Conservation (phyloP, 2,329 filamentous ascomycete genomes). For the Cucurbitaria berberidis region DNA sequence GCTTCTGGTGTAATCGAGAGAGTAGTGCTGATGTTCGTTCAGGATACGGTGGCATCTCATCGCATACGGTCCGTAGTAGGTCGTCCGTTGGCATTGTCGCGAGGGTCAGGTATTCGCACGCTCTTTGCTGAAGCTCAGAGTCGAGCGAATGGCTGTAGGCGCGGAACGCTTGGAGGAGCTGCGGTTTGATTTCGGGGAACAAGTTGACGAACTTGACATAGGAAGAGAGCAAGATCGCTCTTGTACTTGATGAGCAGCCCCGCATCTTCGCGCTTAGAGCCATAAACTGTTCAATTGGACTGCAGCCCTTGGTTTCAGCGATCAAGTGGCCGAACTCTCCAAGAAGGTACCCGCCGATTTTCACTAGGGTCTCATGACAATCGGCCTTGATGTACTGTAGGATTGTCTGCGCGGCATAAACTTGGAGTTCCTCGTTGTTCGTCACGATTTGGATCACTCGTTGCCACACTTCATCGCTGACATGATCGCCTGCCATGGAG, state of each 20-base stretch:
- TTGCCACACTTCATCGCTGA: conserved; percentile 99
- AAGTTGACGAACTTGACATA: conserved; percentile 98
- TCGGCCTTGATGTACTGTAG: conserved; percentile 92
- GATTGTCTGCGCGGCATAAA: conserved; percentile 93
- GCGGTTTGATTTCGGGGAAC: conserved; percentile 97
- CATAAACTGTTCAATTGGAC: conserved; percentile 95
- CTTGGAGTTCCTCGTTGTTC: conserved; percentile 97
- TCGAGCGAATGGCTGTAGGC: conserved; percentile 94
- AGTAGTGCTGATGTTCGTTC: conserved; percentile 91
- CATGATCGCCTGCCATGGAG: conserved; percentile 95
- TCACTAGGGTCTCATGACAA: conserved; percentile 95
- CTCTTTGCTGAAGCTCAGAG: conserved; percentile 92
- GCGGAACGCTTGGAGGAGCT: conserved; percentile 87
- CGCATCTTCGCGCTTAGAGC: conserved; percentile 89
- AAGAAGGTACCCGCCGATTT: conserved; percentile 94
- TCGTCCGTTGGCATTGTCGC: conserved; percentile 88
- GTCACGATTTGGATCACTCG: conserved; percentile 98
- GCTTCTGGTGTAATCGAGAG: conserved; percentile 92
- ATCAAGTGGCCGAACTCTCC: conserved; percentile 98
- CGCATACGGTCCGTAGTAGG: conserved; percentile 88
- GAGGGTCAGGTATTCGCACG: conserved; percentile 90
- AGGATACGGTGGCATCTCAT: conserved; percentile 98
- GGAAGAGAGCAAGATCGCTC: conserved; percentile 91
- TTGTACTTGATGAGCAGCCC: conserved; percentile 84
- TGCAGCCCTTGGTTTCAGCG: conserved; percentile 88